Evolutionary conservation across 2,329 filamentous ascomycete species (phyloP), one percentile per base, ranked within the genome.

Genomic region (Neophaeococcomyces aloes): DNA sequence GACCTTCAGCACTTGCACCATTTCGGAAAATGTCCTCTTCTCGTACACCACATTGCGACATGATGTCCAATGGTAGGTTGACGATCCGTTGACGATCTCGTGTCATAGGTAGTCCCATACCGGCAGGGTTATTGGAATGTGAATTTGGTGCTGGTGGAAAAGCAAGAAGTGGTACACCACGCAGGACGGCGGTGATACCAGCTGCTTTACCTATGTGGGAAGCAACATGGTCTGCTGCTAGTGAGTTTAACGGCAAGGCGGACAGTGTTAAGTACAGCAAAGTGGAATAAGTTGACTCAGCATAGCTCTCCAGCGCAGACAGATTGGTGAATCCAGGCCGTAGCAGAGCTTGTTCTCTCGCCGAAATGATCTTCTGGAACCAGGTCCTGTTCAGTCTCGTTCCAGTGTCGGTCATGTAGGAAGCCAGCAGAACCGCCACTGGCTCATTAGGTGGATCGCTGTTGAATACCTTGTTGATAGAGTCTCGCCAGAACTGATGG

Each of bases 181-280:
- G 75, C n/a, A 98, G 68, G 0, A 94, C 76, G 1, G 89, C 83
- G 2, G 80, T 74, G 43, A 98, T 95, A 7, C 91, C 91, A 38
- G 79, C 83, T 0, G 91, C 88, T 59, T 98, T 98, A 41, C 91
- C 91, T 46, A 96, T 84, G 61, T 98, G 91, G 43, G 85, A 93
- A 7, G 89, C 89, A 14, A 98, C 71, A 65, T 98, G 91, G 57
- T 98, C 91, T 32, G 87, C 78, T 18, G 88, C 82, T 56, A 94
- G 73, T 1, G 85, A 93, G 7, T 79, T 76, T 57, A 95, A 70
- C 0, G 86, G 83, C 45, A 95, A 66, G 5, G 82, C 73, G 14
- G 86, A 86, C 29, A 96, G 68, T 0, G 83, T 89, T 49, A 93
- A 74, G 61, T 98, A 98, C 64, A 94, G 78, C 34, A 96, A 70